Evolutionary conservation across 1,284 basidiomycete genomes (phyloP), one percentile per base, ranked within the genome.

Genomic region (Phlebopus sp.): DNA sequence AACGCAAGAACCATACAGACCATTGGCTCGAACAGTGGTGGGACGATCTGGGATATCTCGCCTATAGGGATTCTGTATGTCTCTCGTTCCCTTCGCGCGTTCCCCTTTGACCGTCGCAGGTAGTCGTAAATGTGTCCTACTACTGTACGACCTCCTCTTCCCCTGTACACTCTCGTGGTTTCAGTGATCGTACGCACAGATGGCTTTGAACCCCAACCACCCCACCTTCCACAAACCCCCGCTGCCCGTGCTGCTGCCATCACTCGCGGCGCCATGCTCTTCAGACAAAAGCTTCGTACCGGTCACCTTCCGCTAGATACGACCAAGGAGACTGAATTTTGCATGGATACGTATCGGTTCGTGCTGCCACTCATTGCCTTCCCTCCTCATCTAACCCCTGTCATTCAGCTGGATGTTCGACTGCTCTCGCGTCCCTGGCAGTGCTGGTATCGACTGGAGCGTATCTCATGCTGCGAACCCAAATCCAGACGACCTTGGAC

Each of bases 331-430:
- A 79, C 81, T 1, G 79, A 85, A 9, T 67, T 92, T 17, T 93
- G 91, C 67, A 93, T 94, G 90, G 90, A 92, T 62, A 86, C 86
- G 9, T 95, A 88, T 70, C 78, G 91, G 82, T 90, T 58, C 44
- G 67, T 52, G 18, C 30, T 29, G 17, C 11, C 11, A 25, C 19
- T n/a, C 8, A 44, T 7, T n/a, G 21, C n/a, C 44, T 19, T 7
- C 13, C 27, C 39, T 23, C 9, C 34, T 19, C 10, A 29, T 11
- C 5, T 9, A 9, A 29, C 6, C 27, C 25, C 27, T 50, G 15
- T n/a, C 19, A 37, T 21, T 27, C 48, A 86, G 87, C 37, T 90
- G 92, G 92, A 92, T 95, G 86, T 95, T 94, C 59, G 92, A 95
- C 68, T 90, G 90, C 59, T 89, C 82, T 58, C 88, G 92, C 45